Evolutionary conservation across 192 early-diverging fungal genomes (phyloP).

Genomic region (Entomortierella chlamydospora): DNA sequence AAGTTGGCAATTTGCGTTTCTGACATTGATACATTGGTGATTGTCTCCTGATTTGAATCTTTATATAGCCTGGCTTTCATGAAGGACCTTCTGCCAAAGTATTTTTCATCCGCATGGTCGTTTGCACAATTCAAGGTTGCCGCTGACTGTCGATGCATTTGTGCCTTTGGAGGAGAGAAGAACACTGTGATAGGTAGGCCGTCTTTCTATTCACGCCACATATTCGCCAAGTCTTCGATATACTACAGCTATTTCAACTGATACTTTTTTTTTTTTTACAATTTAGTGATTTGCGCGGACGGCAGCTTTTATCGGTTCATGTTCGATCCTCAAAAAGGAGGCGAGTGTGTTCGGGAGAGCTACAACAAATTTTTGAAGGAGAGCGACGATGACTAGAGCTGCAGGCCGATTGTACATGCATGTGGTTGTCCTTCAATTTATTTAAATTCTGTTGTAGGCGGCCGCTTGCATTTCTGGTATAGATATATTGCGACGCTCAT

Average conservation of each 20-base stretch:
- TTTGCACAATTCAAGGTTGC: constrained; percentile 90
- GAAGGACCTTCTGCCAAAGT: constrained; percentile 89
- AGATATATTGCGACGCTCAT: too few relatives aligned
- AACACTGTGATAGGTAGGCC: constrained; percentile 75
- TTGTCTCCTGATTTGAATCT: constrained; percentile 18
- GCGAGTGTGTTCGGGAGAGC: constrained; percentile 68
- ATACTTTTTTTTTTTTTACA: not conserved
- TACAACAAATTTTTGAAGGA: constrained; percentile 53
- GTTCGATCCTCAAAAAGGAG: constrained; percentile 81
- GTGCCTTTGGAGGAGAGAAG: constrained; percentile 83
- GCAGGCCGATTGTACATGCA: not conserved
- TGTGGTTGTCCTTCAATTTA: too few relatives aligned
- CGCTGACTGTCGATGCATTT: constrained; percentile 82
- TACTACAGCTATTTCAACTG: not conserved
- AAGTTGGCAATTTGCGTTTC: too few relatives aligned
- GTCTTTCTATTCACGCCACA: too few relatives aligned
- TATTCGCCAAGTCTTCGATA: too few relatives aligned
- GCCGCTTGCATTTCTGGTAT: too few relatives aligned
- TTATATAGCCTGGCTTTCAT: constrained; percentile 67
- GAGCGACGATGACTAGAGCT: constrained; percentile 36
- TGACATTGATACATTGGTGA: not conserved
- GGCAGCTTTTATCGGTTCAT: constrained; percentile 89
- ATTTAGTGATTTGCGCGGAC: constrained; percentile 82
- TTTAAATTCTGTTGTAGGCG: too few relatives aligned
- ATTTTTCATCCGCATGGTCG: constrained; percentile 95